These are phyloP conservation scores for Extremus antarcticus DNA, from an alignment of 495 filamentous ascomycete genomes.

Conservation along the genomic window DNA sequence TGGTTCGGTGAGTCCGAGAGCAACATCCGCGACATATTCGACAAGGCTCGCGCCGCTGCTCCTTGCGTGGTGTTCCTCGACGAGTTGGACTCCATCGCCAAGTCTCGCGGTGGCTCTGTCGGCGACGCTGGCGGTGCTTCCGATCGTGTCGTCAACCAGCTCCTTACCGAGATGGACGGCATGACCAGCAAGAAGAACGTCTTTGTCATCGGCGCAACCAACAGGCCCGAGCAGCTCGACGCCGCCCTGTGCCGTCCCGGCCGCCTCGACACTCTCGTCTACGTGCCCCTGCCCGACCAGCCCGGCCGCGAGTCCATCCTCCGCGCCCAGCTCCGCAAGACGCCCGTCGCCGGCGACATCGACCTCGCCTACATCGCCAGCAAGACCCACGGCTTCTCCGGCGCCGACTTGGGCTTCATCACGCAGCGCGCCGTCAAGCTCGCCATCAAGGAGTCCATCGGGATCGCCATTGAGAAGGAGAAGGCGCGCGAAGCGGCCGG, in stretches of 20 bases:
- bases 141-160: conserved; percentile 98
- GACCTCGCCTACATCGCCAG: conserved; percentile 85
- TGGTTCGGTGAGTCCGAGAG: conserved; percentile 99
- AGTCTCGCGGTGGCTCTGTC: conserved; percentile 94
- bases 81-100: conserved; percentile 97
- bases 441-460: conserved; percentile 96
- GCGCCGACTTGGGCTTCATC: conserved; percentile 98
- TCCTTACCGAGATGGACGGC: conserved; percentile 97
- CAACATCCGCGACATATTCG: conserved; percentile 99
- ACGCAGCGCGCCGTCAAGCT: conserved; percentile 98
- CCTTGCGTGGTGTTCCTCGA: conserved; percentile 99
- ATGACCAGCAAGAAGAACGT: conserved; percentile 99
- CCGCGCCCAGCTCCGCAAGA: conserved; percentile 95
- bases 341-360: conserved; percentile 78
- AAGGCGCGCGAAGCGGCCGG: conserved; percentile 81
- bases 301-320: conserved; percentile 76
- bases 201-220: conserved; percentile 98
- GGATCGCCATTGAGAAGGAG: conserved; percentile 70
- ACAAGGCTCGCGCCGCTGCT: conserved; percentile 96
- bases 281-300: conserved; percentile 92
- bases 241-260: conserved; percentile 95
- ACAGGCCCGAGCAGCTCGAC: conserved; percentile 96
- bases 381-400: conserved; percentile 97
- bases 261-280: conserved; percentile 96
- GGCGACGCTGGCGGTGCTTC: conserved; percentile 97